Evolutionary conservation across 495 filamentous ascomycete genomes (phyloP).

Genomic region (Lineolata rhizophorae): DNA sequence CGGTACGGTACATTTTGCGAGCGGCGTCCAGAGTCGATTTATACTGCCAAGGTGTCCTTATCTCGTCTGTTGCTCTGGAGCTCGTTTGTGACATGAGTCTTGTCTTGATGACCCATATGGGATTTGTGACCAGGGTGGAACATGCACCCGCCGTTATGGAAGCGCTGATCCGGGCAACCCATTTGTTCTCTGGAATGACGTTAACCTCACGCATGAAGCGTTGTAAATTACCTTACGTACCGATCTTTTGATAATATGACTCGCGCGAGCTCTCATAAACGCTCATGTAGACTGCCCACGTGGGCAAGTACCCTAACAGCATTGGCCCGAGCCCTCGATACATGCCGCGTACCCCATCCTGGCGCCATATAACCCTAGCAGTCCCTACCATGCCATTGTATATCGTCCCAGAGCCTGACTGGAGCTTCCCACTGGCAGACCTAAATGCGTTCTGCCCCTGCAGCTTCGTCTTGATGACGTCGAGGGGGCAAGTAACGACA

Average conservation of each 20-base stretch:
- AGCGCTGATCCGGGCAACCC: slow-evolving; percentile 43
- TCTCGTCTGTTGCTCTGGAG: slow-evolving; percentile 25
- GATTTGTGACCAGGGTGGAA: slow-evolving; percentile 90
- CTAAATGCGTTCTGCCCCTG: slow-evolving; percentile 80
- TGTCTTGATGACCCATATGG: slow-evolving; percentile 99
- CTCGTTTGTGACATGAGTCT: slow-evolving; percentile 77
- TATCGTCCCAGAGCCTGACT: slow-evolving; percentile 21
- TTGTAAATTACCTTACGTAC: slow-evolving; percentile 27
- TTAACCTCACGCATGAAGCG: neutral
- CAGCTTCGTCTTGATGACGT: slow-evolving; percentile 97
- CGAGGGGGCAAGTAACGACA: slow-evolving; percentile 86
- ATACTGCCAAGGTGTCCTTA: slow-evolving; percentile 72
- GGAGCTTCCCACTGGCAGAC: no score
- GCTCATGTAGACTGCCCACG: slow-evolving; percentile 94
- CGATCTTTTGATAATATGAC: slow-evolving; percentile 39
- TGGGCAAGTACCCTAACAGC: slow-evolving; percentile 84
- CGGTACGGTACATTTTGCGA: slow-evolving; percentile 78
- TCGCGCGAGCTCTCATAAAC: slow-evolving; percentile 78
- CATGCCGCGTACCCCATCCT: slow-evolving; percentile 78
- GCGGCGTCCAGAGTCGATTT: slow-evolving; percentile 68
- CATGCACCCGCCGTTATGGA: slow-evolving; percentile 79
- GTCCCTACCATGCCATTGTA: slow-evolving; percentile 81
- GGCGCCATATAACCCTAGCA: slow-evolving; percentile 55
- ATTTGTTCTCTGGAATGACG: slow-evolving; percentile 28
- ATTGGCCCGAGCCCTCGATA: slow-evolving; percentile 89